phyloP scores from a whole-genome alignment of 345 rosid genomes.

The Clarkia xantiana region DNA sequence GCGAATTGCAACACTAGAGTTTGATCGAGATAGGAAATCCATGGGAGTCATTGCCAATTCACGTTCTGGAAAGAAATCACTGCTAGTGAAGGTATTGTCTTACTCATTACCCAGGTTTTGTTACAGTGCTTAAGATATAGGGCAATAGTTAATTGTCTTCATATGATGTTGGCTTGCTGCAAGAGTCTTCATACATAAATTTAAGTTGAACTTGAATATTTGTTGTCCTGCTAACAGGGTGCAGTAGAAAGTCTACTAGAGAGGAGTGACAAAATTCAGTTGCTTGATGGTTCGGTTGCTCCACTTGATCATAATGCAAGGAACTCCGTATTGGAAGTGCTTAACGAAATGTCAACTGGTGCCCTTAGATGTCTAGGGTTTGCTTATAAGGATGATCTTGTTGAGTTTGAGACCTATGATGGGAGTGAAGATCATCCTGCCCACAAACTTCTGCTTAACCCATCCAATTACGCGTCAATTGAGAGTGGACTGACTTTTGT shows the following conservation, averaged over 20 bases:
- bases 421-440: constrained; percentile 92
- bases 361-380: constrained; percentile 87
- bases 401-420: constrained; percentile 53
- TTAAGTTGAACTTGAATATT: not conserved
- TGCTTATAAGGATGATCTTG: constrained; percentile 49
- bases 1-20: constrained; percentile 91
- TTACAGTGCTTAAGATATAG: not conserved
- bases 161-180: not conserved
- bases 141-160: not conserved
- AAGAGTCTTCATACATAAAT: not conserved
- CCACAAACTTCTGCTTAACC: constrained; percentile 66
- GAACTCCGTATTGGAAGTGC: constrained; percentile 44
- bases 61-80: constrained; percentile 45
- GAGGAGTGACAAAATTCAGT: constrained; percentile 62
- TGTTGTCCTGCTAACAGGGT: constrained; percentile 40
- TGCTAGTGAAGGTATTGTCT: constrained; percentile 65
- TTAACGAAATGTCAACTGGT: constrained; percentile 51
- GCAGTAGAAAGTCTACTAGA: constrained; percentile 86
- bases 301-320: constrained; percentile 47
- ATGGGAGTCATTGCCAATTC: constrained; percentile 96
- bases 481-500: constrained; percentile 67
- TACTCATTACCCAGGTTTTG: constrained; percentile 1
- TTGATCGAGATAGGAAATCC: constrained; percentile 81
- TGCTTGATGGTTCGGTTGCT: constrained; percentile 56
- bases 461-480: constrained; percentile 54